A percentile compares a stretch with the other conserved stretches of the same genome.
Conservation (phyloP, 208 protist genomes). For the Leishmania amazonensis region DNA sequence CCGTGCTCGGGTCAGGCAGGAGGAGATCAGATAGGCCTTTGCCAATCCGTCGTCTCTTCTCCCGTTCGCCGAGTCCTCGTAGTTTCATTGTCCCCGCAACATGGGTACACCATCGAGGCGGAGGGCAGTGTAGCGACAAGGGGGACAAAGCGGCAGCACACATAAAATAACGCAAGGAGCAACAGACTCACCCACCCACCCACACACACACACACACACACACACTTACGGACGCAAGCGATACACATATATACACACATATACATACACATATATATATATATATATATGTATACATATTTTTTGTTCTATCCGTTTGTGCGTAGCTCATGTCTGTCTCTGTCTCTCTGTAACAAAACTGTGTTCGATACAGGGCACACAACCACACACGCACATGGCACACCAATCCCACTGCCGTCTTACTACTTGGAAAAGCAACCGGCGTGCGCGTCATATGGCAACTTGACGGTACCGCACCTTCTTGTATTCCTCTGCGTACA, state of each 20-base stretch:
- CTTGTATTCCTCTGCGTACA: not conserved
- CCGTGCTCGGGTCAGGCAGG: not conserved
- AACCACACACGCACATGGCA: not conserved
- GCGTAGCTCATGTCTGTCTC: not conserved
- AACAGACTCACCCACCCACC: not conserved
- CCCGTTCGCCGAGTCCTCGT: not conserved
- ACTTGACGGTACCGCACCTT: not conserved
- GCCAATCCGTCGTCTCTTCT: not conserved
- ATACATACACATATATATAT: not conserved
- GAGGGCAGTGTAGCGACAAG: not conserved
- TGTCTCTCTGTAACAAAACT: not conserved
- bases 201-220: not conserved
- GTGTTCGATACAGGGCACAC: not conserved
- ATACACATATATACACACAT: not conserved
- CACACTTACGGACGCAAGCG: not conserved
- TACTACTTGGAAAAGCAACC: not conserved
- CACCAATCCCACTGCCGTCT: not conserved
- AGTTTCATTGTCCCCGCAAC: not conserved
- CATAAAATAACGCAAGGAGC: not conserved
- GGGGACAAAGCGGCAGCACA: not conserved
- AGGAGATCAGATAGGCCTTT: not conserved
- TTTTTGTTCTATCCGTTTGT: not conserved
- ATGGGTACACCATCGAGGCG: not conserved
- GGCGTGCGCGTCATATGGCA: not conserved
- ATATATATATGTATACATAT: not conserved